phyloP scores from a whole-genome alignment of 2,329 filamentous ascomycete genomes.

The Phoma sp. region DNA sequence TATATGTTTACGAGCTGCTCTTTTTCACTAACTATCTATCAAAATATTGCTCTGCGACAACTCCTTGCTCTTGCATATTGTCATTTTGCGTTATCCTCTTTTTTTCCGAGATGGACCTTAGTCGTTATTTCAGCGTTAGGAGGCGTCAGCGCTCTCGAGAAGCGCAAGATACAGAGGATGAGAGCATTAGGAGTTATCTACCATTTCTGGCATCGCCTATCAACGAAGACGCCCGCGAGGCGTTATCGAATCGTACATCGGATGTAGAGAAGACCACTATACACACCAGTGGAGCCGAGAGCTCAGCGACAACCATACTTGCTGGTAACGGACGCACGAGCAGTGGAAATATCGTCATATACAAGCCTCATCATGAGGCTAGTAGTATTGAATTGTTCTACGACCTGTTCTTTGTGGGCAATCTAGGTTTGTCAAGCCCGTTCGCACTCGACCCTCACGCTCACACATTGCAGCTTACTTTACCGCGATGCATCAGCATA shows the following conservation, averaged over 20 bases:
- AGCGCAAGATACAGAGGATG: neutral
- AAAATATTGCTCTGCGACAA: neutral
- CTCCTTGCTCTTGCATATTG: neutral
- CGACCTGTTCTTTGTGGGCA: conserved; percentile 68
- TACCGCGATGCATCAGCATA: conserved; percentile 61
- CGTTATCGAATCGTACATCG: conserved; percentile 10
- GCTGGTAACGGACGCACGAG: conserved; percentile 26
- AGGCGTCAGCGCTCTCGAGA: conserved; percentile 6
- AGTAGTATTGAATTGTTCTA: conserved; percentile 64
- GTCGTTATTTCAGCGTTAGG: conserved; percentile 25
- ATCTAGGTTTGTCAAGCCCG: conserved; percentile 50
- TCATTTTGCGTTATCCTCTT: neutral
- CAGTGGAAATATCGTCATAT: conserved; percentile 31
- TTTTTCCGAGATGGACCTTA: conserved; percentile 23
- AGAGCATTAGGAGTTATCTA: conserved; percentile 17
- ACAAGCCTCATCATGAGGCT: conserved; percentile 50
- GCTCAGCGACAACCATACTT: conserved; percentile 19
- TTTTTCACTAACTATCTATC: neutral
- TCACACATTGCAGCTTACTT: conserved; percentile 57
- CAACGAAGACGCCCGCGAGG: conserved; percentile 27
- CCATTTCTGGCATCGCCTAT: conserved; percentile 27
- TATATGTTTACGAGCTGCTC: neutral
- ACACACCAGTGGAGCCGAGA: conserved; percentile 6
- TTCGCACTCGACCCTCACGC: neutral
- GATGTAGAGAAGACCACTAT: conserved; percentile 24